Base-by-base conservation (phyloP, 2,329 filamentous ascomycete genomes). In the Colletotrichum coccodes region DNA sequence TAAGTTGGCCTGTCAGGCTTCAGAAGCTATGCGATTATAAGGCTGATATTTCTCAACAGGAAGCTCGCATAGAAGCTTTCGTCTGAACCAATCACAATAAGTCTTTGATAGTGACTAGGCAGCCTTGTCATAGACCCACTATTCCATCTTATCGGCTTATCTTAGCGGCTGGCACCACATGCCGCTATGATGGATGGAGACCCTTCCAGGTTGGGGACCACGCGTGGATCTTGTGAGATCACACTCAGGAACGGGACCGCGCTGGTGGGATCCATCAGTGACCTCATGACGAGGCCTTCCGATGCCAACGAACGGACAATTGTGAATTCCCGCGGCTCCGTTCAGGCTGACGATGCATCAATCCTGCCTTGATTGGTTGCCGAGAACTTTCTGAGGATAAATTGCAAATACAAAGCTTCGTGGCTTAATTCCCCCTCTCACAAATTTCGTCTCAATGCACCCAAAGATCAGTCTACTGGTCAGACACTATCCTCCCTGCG, bases 261-360 rank as follows among this genome's bases (percentile, higher is more conserved):
- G 28, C 59, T 26, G 46, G 34, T n/a, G 57, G 62, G 61, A 58
- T 56, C 61, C 66, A 69, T 69, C 34, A 56, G 66, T 69, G 66
- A 69, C 66, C 61, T 69, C 61, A 68, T 68, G 65, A 65, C 61
- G 56, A 68, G 56, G 54, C 21, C 28, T 34, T 54, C 56, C 46
- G 54, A 56, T 60, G 34, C 47, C 38, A 60, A 56, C 54, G 61
- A 60, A 56, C 54, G 61, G 66, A 38, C n/a, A 65, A n/a, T 57
- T 60, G 54, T 16, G 50, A 60, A 23, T 49, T 49, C 54, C 66
- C 61, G 66, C 66, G 42, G 49, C 28, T 34, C 64, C 64, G 60
- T 53, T 60, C 40, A 69, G 36, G 12, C 38, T 60, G 36, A 57
- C 54, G 49, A 69, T 69, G 47, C 34, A 60, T 56, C 28, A 11